Base-by-base conservation (phyloP, 768 basidiomycete genomes). In the Thelephora aurantiotincta region DNA sequence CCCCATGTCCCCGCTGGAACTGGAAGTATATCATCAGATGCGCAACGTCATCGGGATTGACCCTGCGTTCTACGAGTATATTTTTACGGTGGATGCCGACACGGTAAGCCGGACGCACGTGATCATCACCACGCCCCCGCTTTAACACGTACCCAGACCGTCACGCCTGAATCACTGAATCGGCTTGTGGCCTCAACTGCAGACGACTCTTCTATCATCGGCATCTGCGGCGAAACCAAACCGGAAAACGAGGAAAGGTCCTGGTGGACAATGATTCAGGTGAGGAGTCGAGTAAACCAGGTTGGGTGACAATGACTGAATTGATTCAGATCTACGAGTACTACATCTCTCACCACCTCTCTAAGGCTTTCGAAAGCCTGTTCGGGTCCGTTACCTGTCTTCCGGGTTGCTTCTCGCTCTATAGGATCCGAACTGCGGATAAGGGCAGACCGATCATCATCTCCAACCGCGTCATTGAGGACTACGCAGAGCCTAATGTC, bases 211-310 rank as follows among this genome's bases (percentile, higher is more conserved):
- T 74, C 73, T 47, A 82, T 96, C 59, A 93, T 96, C 49, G 92
- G 91, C 26, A 84, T 96, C 46, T 96, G 92, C 51, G 92, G 92
- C 19, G 92, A 96, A 63, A 96, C 92, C 6, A 91, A 89, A 60
- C 71, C 96, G 14, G 73, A 80, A 54, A 97, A 96, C 62, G 91
- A 93, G 58, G 82, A 91, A 54, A 78, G 79, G 41, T 96, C 92
- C 3, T 92, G 93, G 82, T 98, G 94, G 80, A 98, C 94, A 13
- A 96, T 97, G 92, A 94, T 96, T 48, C 93, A 96, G 68, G 86
- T 73, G 33, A 50, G 38, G 65, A 56, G 16, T 35, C 11, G 13
- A 33, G 26, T 45, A 11, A 37, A 55, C 38, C 54, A 35, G 41
- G 11, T 23, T 20, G 30, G 26, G 47, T 42, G 20, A 34, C 54